phyloP scores from a whole-genome alignment of 345 rosid genomes.

The Nasturtium officinale region DNA sequence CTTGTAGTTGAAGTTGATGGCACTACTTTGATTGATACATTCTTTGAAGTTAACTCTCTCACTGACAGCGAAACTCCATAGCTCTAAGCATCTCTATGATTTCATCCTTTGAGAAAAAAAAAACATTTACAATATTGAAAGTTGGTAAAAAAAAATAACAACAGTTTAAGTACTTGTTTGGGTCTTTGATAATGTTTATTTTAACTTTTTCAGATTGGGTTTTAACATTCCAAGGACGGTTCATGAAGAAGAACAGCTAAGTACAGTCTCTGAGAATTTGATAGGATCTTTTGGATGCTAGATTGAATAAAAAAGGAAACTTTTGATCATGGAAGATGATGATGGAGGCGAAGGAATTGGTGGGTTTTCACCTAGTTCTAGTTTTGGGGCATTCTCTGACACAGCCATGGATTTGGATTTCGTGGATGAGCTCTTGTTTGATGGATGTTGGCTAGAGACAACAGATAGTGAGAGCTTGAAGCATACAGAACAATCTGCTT shows the following conservation, averaged over 20 bases:
- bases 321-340: constrained; percentile 57
- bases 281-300: constrained; percentile 42
- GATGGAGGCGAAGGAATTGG: constrained; percentile 42
- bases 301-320: constrained; percentile 26
- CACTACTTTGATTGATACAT: constrained; percentile 31
- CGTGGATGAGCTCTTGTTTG: constrained; percentile 80
- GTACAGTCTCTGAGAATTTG: constrained; percentile 27
- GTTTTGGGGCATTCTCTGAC: constrained; percentile 50
- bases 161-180: not conserved
- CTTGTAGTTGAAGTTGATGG: constrained; percentile 26
- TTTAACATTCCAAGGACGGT: constrained; percentile 51
- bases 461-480: constrained; percentile 49
- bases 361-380: constrained; percentile 50
- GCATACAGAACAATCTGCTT: constrained; percentile 45
- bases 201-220: constrained; percentile 42
- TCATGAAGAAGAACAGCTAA: constrained; percentile 42
- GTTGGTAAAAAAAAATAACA: not conserved
- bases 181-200: constrained; percentile 16
- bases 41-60: constrained; percentile 34
- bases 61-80: constrained; percentile 16
- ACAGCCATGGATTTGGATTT: constrained; percentile 82
- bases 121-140: not conserved
- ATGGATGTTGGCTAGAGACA: constrained; percentile 83
- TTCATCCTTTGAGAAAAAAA: constrained; percentile 11
- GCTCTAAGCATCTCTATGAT: constrained; percentile 10